Percentiles rank a stretch among this genome's conserved stretches.
Evolutionary conservation across 352 stramenopile species (phyloP).

Genomic region (Phytophthora meadii): DNA sequence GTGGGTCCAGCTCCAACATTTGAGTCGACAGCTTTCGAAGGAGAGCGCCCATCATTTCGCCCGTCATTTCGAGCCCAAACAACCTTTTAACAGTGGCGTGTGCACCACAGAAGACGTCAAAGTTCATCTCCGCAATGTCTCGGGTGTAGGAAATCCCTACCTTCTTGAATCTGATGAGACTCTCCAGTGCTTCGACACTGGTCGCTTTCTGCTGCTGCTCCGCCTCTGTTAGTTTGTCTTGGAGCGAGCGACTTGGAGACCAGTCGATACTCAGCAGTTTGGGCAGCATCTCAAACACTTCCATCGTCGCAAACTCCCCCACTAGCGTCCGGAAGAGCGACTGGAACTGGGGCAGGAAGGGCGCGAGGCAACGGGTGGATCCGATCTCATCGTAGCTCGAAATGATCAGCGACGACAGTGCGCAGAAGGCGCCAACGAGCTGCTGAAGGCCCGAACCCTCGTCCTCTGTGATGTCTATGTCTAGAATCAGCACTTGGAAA

Average conservation of each 20-base stretch:
- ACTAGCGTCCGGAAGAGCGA: slow-evolving; percentile 53
- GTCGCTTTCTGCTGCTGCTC: slow-evolving; percentile 10
- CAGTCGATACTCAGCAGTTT: slow-evolving; percentile 64
- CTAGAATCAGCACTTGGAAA: slow-evolving; percentile 61
- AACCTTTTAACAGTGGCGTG: slow-evolving; percentile 62
- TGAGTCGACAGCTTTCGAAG: slow-evolving; percentile 45
- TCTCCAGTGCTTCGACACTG: slow-evolving; percentile 28
- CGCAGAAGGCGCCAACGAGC: slow-evolving; percentile 54
- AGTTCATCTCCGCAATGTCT: slow-evolving; percentile 27
- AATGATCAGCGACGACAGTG: slow-evolving; percentile 74
- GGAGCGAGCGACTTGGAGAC: slow-evolving; percentile 36
- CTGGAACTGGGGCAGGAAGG: slow-evolving; percentile 47
- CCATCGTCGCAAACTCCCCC: slow-evolving; percentile 49
- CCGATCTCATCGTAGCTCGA: slow-evolving; percentile 44
- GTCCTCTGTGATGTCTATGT: slow-evolving; percentile 24
- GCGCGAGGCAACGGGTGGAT: slow-evolving; percentile 25
- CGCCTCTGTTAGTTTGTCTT: slow-evolving; percentile 20
- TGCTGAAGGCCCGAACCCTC: slow-evolving; percentile 13
- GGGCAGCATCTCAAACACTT: slow-evolving; percentile 71
- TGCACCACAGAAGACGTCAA: slow-evolving; percentile 40
- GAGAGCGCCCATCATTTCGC: slow-evolving; percentile 54
- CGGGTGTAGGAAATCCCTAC: slow-evolving; percentile 29
- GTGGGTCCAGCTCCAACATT: slow-evolving; percentile 32
- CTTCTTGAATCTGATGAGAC: slow-evolving; percentile 51
- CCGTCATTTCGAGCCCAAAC: slow-evolving; percentile 70